Percentiles rank a stretch among this genome's conserved stretches.
These are phyloP conservation scores for Nasturtium officinale DNA, from an alignment of 345 rosid species.

Conservation along the genomic window DNA sequence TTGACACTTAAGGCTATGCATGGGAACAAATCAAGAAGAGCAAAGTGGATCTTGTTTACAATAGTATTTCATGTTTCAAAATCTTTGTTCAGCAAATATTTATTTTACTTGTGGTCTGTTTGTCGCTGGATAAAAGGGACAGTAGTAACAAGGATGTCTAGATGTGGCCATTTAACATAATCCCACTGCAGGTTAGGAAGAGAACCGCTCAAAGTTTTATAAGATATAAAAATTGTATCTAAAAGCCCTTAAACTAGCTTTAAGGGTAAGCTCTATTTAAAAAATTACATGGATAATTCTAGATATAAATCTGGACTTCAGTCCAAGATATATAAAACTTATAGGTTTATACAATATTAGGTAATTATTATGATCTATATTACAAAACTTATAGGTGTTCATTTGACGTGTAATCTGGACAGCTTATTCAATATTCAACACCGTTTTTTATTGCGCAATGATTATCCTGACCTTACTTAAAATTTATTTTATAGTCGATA, in stretches of 20 bases:
- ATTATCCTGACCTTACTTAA: neutral
- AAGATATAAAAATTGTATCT: neutral
- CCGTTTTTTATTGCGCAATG: neutral
- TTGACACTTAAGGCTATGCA: neutral
- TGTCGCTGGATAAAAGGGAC: neutral
- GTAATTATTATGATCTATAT: too few species aligned
- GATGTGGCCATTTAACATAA: neutral
- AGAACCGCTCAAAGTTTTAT: neutral
- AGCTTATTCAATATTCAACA: neutral
- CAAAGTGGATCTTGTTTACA: neutral
- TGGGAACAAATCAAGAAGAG: neutral
- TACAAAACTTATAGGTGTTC: too few species aligned
- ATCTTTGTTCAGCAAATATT: neutral
- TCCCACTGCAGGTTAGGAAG: neutral
- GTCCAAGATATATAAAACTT: too few species aligned
- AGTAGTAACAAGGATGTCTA: neutral
- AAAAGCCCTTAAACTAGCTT: neutral
- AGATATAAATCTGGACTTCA: too few species aligned
- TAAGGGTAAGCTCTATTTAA: neutral
- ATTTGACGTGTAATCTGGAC: too few species aligned
- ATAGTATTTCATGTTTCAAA: neutral
- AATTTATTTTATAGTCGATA: neutral
- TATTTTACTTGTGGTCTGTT: neutral
- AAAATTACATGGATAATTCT: too few species aligned
- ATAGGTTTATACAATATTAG: too few species aligned